These are phyloP conservation scores for Murraya koenigii DNA, from an alignment of 345 rosid genomes.

Conservation along the genomic window DNA sequence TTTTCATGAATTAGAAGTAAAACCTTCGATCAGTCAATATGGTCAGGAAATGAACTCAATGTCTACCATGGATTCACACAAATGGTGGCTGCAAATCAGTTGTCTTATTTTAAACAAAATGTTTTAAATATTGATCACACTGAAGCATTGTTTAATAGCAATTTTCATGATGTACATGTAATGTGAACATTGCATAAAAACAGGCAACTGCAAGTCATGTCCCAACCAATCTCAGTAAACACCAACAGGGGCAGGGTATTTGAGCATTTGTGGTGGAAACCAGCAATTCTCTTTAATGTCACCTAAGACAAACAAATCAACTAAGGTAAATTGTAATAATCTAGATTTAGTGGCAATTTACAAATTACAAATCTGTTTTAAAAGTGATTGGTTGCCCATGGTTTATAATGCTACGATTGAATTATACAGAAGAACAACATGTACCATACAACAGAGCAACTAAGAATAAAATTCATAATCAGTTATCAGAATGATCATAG, in stretches of 20 bases:
- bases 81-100: not conserved
- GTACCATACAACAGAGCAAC: not conserved
- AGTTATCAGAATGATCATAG: not conserved
- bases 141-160: not conserved
- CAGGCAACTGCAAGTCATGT: not conserved
- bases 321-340: not conserved
- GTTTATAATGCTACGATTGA: not conserved
- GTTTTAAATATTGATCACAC: not conserved
- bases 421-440: not conserved
- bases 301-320: not conserved
- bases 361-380: not conserved
- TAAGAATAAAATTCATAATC: not conserved
- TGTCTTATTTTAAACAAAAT: not conserved
- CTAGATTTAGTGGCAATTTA: not conserved
- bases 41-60: not conserved
- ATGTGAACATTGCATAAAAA: not conserved
- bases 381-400: not conserved
- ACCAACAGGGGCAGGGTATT: not conserved
- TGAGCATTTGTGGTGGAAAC: not conserved
- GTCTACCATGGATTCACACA: not conserved
- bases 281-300: not conserved
- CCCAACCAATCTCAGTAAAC: not conserved
- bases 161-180: not conserved
- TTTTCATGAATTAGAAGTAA: not conserved
- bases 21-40: not conserved